These are phyloP conservation scores for Pichia sp. DNA, from an alignment of 1,139 yeast species.

Conservation along the genomic window DNA sequence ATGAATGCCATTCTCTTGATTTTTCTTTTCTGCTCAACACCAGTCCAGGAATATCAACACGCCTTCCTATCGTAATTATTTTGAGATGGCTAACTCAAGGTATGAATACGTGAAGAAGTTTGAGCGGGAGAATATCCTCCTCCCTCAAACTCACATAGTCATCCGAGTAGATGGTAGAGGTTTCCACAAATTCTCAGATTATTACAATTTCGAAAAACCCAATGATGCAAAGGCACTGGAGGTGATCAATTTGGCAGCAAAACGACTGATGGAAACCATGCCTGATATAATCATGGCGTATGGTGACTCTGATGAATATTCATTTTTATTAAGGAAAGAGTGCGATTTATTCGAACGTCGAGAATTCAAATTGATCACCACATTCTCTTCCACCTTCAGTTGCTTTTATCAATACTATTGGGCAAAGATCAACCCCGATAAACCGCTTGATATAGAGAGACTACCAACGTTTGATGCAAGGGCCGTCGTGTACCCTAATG, in stretches of 20 bases:
- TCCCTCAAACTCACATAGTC: constrained; percentile 78
- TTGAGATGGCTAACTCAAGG: constrained; percentile 71
- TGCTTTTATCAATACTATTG: constrained; percentile 67
- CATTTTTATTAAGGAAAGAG: constrained; percentile 59
- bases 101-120: constrained; percentile 82
- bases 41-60: too few relatives aligned
- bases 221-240: constrained; percentile 71
- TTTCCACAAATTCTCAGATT: constrained; percentile 75
- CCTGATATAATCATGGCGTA: constrained; percentile 77
- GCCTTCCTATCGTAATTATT: too few relatives aligned
- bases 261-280: constrained; percentile 49
- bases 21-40: too few relatives aligned
- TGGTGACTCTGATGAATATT: constrained; percentile 95
- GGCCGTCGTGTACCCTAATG: constrained; percentile 77
- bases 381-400: constrained; percentile 78
- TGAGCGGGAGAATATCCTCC: constrained; percentile 64
- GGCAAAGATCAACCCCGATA: constrained; percentile 46
- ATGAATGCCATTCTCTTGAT: too few relatives aligned
- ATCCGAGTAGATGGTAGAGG: constrained; percentile 92
- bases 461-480: constrained; percentile 90
- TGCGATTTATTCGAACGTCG: constrained; percentile 74
- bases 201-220: constrained; percentile 76
- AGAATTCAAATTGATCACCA: constrained; percentile 68
- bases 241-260: constrained; percentile 80
- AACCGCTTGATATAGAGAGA: constrained; percentile 26